A percentile compares a stretch with the other conserved stretches of the same genome.
Conservation (phyloP, 2,329 filamentous ascomycete genomes). For the Septoria petroselini region DNA sequence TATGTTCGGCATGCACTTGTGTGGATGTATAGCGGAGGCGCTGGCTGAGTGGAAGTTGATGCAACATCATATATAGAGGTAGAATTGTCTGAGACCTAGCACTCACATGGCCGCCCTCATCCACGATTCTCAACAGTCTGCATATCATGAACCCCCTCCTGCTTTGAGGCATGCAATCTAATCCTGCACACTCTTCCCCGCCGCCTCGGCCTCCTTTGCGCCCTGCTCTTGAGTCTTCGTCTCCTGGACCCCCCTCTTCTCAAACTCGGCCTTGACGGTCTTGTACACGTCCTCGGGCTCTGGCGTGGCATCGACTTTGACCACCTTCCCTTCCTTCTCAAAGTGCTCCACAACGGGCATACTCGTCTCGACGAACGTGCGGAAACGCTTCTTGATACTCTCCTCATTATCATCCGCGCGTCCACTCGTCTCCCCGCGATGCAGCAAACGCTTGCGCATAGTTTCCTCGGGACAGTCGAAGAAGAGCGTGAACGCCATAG, state of each 20-base stretch:
- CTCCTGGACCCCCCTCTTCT: constrained; percentile 41
- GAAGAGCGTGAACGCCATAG: constrained; percentile 82
- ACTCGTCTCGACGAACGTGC: constrained; percentile 88
- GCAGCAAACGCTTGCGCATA: constrained; percentile 78
- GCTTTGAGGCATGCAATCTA: too few species aligned
- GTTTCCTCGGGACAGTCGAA: constrained; percentile 88
- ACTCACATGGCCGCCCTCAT: too few species aligned
- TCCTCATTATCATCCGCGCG: constrained; percentile 91
- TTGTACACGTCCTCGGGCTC: constrained; percentile 63
- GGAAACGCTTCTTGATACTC: constrained; percentile 94
- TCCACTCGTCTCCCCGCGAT: constrained; percentile 89
- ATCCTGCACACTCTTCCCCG: constrained; percentile 13
- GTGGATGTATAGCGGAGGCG: too few species aligned
- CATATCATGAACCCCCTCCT: too few species aligned
- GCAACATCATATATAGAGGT: too few species aligned
- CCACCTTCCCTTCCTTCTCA: constrained; percentile 70
- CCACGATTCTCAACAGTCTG: too few species aligned
- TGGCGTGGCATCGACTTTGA: constrained; percentile 72
- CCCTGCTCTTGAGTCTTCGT: constrained; percentile 13
- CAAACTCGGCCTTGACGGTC: constrained; percentile 51
- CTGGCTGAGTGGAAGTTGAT: too few species aligned
- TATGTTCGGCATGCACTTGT: too few species aligned
- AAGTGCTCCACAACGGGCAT: constrained; percentile 95
- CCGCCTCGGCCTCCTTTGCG: constrained; percentile 8
- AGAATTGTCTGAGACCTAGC: neutral